Conservation (phyloP, 169 alveolate species). For the Plasmodium relictum region DNA sequence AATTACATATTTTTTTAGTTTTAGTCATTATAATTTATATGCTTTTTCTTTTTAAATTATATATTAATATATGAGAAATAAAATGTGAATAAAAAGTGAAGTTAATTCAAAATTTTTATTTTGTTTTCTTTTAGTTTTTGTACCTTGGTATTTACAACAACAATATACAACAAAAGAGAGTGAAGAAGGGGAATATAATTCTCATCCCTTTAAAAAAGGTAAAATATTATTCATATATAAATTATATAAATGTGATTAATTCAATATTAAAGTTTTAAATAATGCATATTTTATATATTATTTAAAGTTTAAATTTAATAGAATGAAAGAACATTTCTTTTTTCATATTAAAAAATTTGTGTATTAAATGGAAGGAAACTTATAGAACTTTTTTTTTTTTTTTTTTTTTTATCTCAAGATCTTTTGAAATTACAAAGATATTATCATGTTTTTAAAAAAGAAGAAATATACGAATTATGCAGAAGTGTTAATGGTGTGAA, state of each 20-base stretch:
- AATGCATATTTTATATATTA: conserved; percentile 75
- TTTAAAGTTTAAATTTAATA: conserved; percentile 64
- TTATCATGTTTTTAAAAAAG: conserved; percentile 94
- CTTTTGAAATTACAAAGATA: conserved; percentile 86
- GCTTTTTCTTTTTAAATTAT: no score
- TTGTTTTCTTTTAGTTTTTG: conserved; percentile 81
- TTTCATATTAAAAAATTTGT: no score
- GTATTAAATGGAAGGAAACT: conserved; percentile 26
- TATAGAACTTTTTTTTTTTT: neutral
- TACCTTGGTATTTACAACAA: conserved; percentile 92
- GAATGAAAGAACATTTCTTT: no score
- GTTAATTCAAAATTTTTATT: no score
- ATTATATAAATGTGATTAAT: neutral
- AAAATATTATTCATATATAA: neutral
- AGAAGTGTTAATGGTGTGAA: conserved; percentile 63
- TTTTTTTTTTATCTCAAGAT: conserved; percentile 19
- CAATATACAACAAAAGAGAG: conserved; percentile 82
- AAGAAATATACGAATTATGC: conserved; percentile 91
- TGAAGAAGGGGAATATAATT: neutral
- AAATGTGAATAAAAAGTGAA: no score
- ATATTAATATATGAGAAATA: no score
- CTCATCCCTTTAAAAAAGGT: conserved; percentile 37
- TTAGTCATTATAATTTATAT: no score
- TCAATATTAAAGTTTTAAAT: conserved; percentile 29
- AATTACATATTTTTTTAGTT: no score